Percentiles rank a stretch among this genome's conserved stretches.
Conservation (phyloP, 371 early-diverging fungal genomes). For the Aphelidium insulamus region DNA sequence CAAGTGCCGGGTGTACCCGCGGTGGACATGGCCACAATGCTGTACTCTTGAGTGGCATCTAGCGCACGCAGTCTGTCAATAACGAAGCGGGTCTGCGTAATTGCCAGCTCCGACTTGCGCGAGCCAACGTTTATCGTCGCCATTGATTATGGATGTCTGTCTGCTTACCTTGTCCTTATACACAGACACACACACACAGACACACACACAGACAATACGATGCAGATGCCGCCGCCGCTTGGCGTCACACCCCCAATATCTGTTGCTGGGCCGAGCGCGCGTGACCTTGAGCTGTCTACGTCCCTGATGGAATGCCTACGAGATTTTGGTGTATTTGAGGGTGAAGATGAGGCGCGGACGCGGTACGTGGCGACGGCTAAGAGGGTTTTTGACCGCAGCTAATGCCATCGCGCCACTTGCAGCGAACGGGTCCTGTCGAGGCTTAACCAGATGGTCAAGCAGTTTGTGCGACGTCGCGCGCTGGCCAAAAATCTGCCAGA, state of each 20-base stretch:
- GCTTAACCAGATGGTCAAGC: constrained; percentile 60
- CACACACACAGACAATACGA: too few relatives aligned
- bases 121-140: constrained; percentile 38
- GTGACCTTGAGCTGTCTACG: constrained; percentile 34
- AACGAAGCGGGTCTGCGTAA: constrained; percentile 64
- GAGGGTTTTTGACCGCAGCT: constrained; percentile 1
- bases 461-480: constrained; percentile 60
- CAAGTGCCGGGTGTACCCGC: constrained; percentile 9
- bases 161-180: too few relatives aligned
- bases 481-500: constrained; percentile 45
- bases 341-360: constrained; percentile 30
- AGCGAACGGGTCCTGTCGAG: constrained; percentile 74
- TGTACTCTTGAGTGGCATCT: constrained; percentile 25
- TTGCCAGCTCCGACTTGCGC: constrained; percentile 74
- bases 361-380: constrained; percentile 13
- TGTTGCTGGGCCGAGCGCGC: constrained; percentile 10
- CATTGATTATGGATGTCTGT: too few relatives aligned
- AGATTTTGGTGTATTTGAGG: constrained; percentile 47
- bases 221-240: too few relatives aligned
- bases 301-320: constrained; percentile 34
- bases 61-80: constrained; percentile 20
- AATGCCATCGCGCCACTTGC: constrained; percentile 3
- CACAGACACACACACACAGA: too few relatives aligned
- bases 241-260: constrained; percentile 22
- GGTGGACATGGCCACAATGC: constrained; percentile 53